These are phyloP conservation scores for Salix suchowensis DNA, from an alignment of 345 rosid species.

Conservation along the genomic window DNA sequence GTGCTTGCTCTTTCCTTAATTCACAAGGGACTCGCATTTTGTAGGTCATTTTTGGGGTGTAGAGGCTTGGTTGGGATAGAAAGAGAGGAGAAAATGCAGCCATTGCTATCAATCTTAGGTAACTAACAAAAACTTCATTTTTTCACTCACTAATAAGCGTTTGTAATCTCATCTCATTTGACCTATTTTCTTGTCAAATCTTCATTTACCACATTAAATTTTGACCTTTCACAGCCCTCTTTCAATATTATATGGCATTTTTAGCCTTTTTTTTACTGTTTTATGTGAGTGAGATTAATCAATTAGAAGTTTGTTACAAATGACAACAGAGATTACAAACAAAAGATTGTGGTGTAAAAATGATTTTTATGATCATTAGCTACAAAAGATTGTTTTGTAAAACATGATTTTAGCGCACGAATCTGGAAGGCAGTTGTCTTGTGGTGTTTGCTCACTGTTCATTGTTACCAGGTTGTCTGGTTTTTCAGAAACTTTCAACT, in stretches of 20 bases:
- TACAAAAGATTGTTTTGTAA: background rate
- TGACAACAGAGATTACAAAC: too few species aligned
- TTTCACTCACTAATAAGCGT: background rate
- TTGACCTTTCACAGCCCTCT: background rate
- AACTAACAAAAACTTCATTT: background rate
- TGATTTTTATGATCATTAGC: background rate
- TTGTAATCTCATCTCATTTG: background rate
- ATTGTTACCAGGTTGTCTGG: background rate
- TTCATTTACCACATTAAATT: background rate
- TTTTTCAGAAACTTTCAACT: background rate
- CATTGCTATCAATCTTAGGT: constrained; percentile 27
- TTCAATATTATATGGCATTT: too few species aligned
- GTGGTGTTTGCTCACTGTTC: background rate
- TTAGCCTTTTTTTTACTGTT: too few species aligned
- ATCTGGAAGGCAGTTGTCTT: background rate
- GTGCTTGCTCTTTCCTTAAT: constrained; percentile 62
- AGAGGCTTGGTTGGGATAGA: constrained; percentile 11
- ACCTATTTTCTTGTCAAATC: background rate
- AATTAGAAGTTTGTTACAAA: too few species aligned
- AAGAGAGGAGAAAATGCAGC: constrained; percentile 27
- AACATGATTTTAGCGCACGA: background rate
- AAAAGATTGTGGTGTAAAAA: too few species aligned
- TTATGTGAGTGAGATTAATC: too few species aligned
- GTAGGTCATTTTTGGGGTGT: constrained; percentile 13
- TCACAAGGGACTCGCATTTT: constrained; percentile 41